Percentiles rank a stretch among this genome's conserved stretches.
phyloP scores from a whole-genome alignment of 805 yeast species.

The Alloascoidea africana region DNA sequence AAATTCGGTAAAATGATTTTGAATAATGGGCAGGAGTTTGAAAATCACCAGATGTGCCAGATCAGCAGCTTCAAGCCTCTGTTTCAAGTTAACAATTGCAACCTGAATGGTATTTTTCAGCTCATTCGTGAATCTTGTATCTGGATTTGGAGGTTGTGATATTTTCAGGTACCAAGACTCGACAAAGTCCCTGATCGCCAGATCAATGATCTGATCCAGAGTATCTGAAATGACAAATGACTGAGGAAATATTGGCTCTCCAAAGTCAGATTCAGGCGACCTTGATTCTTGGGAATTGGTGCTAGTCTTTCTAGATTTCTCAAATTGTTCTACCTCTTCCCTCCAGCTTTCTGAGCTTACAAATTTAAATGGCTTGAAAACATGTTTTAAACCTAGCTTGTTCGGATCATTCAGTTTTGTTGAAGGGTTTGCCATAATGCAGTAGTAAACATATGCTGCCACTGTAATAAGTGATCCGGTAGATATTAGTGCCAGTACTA shows the following conservation, averaged over 20 bases:
- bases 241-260: conserved; percentile 22
- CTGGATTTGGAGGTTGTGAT: conserved; percentile 17
- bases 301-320: too few species aligned
- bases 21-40: conserved; percentile 45
- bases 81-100: conserved; percentile 26
- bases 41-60: conserved; percentile 41
- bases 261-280: conserved; percentile 5
- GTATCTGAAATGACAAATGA: conserved; percentile 38
- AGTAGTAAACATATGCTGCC: neutral
- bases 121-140: conserved; percentile 24
- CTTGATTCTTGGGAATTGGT: too few species aligned
- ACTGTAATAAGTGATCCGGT: neutral
- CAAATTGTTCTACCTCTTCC: neutral
- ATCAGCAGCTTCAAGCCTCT: conserved; percentile 30
- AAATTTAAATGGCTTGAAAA: neutral
- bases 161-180: conserved; percentile 39
- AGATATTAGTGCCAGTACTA: neutral
- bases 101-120: conserved; percentile 28
- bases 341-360: conserved; percentile 1
- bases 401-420: neutral
- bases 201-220: conserved; percentile 31
- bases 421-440: neutral
- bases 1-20: conserved; percentile 45
- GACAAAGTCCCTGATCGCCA: conserved; percentile 37
- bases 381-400: neutral